A percentile compares a stretch with the other conserved stretches of the same genome.
Conservation (phyloP, 352 stramenopile genomes). For the Plasmopara viticola region DNA sequence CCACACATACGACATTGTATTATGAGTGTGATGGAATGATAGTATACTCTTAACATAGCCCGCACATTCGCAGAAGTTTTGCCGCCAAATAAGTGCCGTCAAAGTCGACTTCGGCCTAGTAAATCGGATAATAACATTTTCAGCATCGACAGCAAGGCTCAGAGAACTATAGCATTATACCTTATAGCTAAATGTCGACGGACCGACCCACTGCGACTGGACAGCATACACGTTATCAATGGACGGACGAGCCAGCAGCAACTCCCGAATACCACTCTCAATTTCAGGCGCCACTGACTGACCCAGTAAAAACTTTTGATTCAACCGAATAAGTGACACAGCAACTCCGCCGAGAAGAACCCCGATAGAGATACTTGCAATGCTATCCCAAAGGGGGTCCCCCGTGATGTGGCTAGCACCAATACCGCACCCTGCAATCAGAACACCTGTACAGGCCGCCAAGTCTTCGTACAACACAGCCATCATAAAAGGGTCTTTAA, state of each 20-base stretch:
- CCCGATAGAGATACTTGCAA: slow-evolving; percentile 94
- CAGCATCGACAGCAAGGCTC: too few species aligned
- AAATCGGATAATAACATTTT: not conserved
- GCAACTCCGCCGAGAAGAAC: slow-evolving; percentile 90
- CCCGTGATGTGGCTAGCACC: slow-evolving; percentile 87
- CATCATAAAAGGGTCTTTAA: slow-evolving; percentile 95
- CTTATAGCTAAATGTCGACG: slow-evolving; percentile 98
- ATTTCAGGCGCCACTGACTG: slow-evolving; percentile 93
- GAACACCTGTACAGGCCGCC: slow-evolving; percentile 92
- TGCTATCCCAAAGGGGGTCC: slow-evolving; percentile 92
- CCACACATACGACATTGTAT: slow-evolving; percentile 6
- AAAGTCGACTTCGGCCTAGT: slow-evolving; percentile 96
- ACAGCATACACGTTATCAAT: slow-evolving; percentile 95
- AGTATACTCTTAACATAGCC: too few species aligned
- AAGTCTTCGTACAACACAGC: slow-evolving; percentile 96
- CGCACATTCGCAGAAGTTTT: slow-evolving; percentile 86
- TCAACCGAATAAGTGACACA: slow-evolving; percentile 91
- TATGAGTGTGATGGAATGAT: not conserved
- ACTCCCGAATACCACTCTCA: slow-evolving; percentile 71
- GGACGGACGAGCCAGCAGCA: slow-evolving; percentile 76
- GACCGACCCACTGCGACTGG: slow-evolving; percentile 96
- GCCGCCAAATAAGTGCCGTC: slow-evolving; percentile 97
- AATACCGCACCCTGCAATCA: slow-evolving; percentile 94
- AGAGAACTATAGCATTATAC: slow-evolving; percentile 17
- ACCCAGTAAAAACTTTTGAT: slow-evolving; percentile 95